Conservation (phyloP, 306 rosid genomes). For the Pyrus bretschneideri region DNA sequence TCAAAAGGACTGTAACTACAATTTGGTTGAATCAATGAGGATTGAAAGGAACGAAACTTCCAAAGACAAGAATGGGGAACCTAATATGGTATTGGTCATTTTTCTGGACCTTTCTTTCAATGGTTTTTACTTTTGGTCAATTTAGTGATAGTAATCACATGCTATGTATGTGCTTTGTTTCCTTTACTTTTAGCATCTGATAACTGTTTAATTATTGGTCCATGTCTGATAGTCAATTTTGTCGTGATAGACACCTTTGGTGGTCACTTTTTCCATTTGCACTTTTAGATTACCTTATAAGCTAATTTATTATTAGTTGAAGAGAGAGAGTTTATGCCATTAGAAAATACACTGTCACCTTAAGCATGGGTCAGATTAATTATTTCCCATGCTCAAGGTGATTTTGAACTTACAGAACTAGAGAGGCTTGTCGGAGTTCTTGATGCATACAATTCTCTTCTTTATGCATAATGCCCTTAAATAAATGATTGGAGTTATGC, state of each 20-base stretch:
- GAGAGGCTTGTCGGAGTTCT: neutral
- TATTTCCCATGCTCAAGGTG: neutral
- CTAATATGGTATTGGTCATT: slow-evolving; percentile 34
- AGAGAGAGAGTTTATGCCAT: neutral
- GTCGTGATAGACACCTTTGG: neutral
- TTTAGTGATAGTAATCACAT: slow-evolving; percentile 3
- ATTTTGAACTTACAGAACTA: neutral
- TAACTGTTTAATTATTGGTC: neutral
- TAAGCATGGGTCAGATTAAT: neutral
- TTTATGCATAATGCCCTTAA: neutral
- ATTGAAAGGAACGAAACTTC: slow-evolving; percentile 34
- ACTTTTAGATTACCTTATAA: neutral
- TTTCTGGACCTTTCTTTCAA: slow-evolving; percentile 9
- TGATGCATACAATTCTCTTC: neutral
- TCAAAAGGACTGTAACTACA: slow-evolving; percentile 15
- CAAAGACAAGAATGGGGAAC: slow-evolving; percentile 29
- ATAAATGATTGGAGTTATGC: neutral
- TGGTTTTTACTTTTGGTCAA: slow-evolving; percentile 15
- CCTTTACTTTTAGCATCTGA: neutral
- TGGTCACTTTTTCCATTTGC: neutral
- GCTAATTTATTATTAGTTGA: neutral
- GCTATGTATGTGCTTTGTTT: neutral
- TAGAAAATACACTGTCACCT: neutral
- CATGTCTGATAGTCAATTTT: neutral
- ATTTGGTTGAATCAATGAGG: slow-evolving; percentile 26